phyloP scores from a whole-genome alignment of 2,329 filamentous ascomycete genomes.

The Myriosclerotinia scirpicola region DNA sequence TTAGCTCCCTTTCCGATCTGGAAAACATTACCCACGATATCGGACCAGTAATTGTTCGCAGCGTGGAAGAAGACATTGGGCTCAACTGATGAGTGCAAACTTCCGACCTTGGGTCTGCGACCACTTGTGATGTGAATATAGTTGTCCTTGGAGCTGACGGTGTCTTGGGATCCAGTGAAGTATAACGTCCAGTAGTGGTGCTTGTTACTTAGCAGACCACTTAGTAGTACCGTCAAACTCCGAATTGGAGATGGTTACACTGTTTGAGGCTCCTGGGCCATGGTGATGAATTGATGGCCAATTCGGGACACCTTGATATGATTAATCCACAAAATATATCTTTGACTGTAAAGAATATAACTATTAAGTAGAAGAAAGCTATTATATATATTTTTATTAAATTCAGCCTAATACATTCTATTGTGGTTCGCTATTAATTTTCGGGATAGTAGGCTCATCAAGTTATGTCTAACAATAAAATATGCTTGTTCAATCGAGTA shows the following conservation, averaged over 20 bases:
- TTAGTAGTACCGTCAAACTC: slow-evolving; percentile 4
- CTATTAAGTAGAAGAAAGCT: too few species aligned
- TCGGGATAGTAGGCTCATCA: too few species aligned
- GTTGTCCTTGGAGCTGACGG: slow-evolving; percentile 47
- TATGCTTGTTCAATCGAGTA: too few species aligned
- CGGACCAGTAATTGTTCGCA: slow-evolving; percentile 6
- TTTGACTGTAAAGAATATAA: too few species aligned
- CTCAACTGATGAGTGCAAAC: slow-evolving; percentile 11
- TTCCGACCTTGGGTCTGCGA: slow-evolving; percentile 46
- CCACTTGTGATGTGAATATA: slow-evolving; percentile 48
- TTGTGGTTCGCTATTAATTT: too few species aligned
- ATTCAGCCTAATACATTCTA: too few species aligned
- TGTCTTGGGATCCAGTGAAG: slow-evolving; percentile 44
- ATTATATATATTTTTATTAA: too few species aligned
- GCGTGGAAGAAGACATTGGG: slow-evolving; percentile 9
- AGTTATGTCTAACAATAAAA: too few species aligned
- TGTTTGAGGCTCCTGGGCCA: slow-evolving; percentile 39
- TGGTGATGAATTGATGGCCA: slow-evolving; percentile 47
- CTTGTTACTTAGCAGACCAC: slow-evolving; percentile 12
- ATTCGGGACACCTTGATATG: slow-evolving; percentile 42
- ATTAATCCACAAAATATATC: slow-evolving; percentile 40
- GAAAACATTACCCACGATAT: not conserved
- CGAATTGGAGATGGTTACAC: slow-evolving; percentile 48
- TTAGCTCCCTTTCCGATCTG: not conserved
- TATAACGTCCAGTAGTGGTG: slow-evolving; percentile 3